A percentile compares a stretch with the other conserved stretches of the same genome.
Conservation (phyloP, 192 early-diverging fungal species). For the Neocallimastix lanati region DNA sequence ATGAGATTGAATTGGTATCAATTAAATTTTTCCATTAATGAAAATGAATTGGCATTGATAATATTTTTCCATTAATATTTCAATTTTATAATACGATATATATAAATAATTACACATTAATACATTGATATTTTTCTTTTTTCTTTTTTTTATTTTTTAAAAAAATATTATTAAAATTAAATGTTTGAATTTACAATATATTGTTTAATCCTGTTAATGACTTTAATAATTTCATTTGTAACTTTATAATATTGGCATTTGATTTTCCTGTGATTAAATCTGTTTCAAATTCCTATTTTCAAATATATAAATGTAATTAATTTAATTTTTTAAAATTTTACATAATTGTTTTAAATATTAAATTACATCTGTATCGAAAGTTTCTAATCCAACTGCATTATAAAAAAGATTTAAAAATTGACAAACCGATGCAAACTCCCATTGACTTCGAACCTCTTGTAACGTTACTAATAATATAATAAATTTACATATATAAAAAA, state of each 20-base stretch:
- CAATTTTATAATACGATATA: no score
- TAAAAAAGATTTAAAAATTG: constrained; percentile 54
- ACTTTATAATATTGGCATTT: neutral
- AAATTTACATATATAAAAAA: constrained; percentile 4
- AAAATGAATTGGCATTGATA: no score
- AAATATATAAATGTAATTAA: no score
- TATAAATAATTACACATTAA: no score
- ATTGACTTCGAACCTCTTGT: constrained; percentile 19
- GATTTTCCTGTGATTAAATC: constrained; percentile 1
- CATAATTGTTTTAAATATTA: neutral
- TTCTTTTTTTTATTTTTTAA: neutral
- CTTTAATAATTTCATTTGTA: constrained; percentile 24
- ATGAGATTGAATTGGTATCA: no score
- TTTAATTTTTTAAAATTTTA: no score
- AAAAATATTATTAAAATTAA: neutral
- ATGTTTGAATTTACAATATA: constrained; percentile 12
- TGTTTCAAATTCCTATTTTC: neutral
- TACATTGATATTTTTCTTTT: no score
- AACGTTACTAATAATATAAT: no score
- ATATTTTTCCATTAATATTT: no score
- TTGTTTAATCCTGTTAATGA: constrained; percentile 24
- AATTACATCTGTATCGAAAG: constrained; percentile 34
- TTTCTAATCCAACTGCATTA: constrained; percentile 16
- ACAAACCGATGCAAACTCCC: constrained; percentile 48
- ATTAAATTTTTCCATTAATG: no score